Conservation (phyloP, 352 stramenopile genomes). For the Plasmopara muralis region DNA sequence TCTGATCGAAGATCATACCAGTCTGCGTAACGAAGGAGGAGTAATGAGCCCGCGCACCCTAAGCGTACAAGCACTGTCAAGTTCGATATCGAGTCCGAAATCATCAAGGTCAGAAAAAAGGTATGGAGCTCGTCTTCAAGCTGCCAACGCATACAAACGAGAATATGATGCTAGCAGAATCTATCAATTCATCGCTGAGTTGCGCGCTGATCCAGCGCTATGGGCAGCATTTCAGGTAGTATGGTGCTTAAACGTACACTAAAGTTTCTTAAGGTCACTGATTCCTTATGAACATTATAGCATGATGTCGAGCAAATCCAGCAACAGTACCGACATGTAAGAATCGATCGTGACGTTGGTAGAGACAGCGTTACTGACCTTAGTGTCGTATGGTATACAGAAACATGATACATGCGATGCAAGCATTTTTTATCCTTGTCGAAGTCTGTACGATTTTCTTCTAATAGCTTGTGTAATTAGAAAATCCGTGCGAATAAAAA, state of each 20-base stretch:
- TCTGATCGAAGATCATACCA: slow-evolving; percentile 3
- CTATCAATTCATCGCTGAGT: slow-evolving; percentile 39
- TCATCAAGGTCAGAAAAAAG: slow-evolving; percentile 19
- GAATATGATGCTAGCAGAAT: slow-evolving; percentile 31
- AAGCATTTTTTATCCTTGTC: not conserved
- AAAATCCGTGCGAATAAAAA: slow-evolving; percentile 63
- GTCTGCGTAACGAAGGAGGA: slow-evolving; percentile 8
- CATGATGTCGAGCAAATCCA: slow-evolving; percentile 36
- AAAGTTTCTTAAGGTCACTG: not conserved
- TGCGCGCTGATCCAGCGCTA: slow-evolving; percentile 45
- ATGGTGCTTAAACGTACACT: not conserved
- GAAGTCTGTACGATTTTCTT: not conserved
- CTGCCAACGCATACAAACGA: not conserved
- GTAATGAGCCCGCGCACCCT: slow-evolving; percentile 10
- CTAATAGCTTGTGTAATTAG: slow-evolving; percentile 10
- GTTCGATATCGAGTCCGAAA: slow-evolving; percentile 7
- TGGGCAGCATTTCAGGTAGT: slow-evolving; percentile 52
- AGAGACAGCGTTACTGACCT: slow-evolving; percentile 1
- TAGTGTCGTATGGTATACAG: slow-evolving; percentile 1
- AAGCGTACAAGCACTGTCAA: slow-evolving; percentile 1
- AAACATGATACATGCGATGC: slow-evolving; percentile 38
- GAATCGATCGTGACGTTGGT: slow-evolving; percentile 1
- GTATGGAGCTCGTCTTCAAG: slow-evolving; percentile 3
- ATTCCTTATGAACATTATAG: slow-evolving; percentile 8
- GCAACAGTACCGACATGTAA: slow-evolving; percentile 35